Evolutionary conservation across 225 moss, liverwort and hornwort species (phyloP), one percentile per base, ranked within the genome.

Genomic region (Bryum argenteum): DNA sequence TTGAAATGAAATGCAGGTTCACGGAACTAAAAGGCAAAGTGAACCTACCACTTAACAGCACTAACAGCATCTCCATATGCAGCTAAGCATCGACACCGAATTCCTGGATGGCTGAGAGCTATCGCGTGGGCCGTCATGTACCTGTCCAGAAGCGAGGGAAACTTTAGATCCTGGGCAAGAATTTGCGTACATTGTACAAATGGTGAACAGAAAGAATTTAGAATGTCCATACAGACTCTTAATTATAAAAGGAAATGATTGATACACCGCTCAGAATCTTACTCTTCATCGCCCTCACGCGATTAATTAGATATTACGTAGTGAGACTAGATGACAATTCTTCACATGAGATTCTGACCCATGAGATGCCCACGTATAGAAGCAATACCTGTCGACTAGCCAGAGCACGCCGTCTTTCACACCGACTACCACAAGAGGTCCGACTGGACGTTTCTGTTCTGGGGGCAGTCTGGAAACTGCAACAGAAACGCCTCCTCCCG

Each of bases 21-120:
- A 77, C 48, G 48, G 61, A 65, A 69, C 48, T 7, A 28, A 26
- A 53, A 5, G 38, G 66, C 59, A 43, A 80, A 19, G 69, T 11
- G 10, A 18, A 22, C 87, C 69, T 81, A 98, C 97, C 97, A 98
- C 79, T 98, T 98, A 24, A 98, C 97, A 74, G 97, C 92, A 81
- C 97, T 98, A 65, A 98, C 94, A 69, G 94, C 92, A 88, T 98
- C 97, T 80, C 97, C 97, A 80, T 94, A 91, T 50, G 97, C 97
- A 72, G 97, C 97, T 80, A 98, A 77, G 74, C 97, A 98, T 71
- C 97, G 94, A 81, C 97, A 98, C 53, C 97, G 82, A 74, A 98
- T 94, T 63, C 97, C 97, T n/a, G 97, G 97, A 74, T 98, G 97
- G 63, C 90, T 98, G 66, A 98, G 73, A 63, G 79, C 91, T 74